These are phyloP conservation scores for Candida tammaniensis DNA, from an alignment of 805 yeast species.

Conservation along the genomic window DNA sequence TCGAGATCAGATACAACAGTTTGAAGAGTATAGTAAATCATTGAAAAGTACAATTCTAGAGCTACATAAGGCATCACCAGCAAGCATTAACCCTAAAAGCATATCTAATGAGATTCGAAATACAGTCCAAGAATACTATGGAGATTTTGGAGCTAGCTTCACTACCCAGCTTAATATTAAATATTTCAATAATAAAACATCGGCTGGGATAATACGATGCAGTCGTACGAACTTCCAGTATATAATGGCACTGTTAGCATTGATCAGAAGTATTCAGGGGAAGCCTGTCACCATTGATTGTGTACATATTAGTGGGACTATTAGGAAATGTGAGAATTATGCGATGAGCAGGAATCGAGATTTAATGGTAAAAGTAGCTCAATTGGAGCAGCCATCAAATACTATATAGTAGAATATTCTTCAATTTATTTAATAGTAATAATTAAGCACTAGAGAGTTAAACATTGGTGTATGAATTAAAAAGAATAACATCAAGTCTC, in stretches of 20 bases:
- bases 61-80: constrained; percentile 52
- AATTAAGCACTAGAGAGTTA: no score
- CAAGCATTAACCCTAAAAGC: constrained; percentile 45
- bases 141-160: constrained; percentile 75
- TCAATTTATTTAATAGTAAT: no score
- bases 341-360: constrained; percentile 51
- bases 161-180: constrained; percentile 62
- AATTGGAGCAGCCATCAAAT: constrained; percentile 2
- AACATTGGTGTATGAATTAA: no score
- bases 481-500: no score
- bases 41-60: constrained; percentile 40
- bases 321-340: constrained; percentile 73
- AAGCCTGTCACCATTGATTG: constrained; percentile 55
- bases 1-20: neutral
- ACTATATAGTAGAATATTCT: no score
- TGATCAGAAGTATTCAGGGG: constrained; percentile 52
- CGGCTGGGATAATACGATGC: constrained; percentile 81
- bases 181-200: constrained; percentile 77
- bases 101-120: constrained; percentile 54
- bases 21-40: constrained; percentile 18
- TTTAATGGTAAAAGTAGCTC: constrained; percentile 19
- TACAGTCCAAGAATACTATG: constrained; percentile 62
- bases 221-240: constrained; percentile 60
- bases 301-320: constrained; percentile 79
- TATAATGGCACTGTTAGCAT: constrained; percentile 64